Conservation (phyloP, 441 rosid genomes). For the Hura crepitans region DNA sequence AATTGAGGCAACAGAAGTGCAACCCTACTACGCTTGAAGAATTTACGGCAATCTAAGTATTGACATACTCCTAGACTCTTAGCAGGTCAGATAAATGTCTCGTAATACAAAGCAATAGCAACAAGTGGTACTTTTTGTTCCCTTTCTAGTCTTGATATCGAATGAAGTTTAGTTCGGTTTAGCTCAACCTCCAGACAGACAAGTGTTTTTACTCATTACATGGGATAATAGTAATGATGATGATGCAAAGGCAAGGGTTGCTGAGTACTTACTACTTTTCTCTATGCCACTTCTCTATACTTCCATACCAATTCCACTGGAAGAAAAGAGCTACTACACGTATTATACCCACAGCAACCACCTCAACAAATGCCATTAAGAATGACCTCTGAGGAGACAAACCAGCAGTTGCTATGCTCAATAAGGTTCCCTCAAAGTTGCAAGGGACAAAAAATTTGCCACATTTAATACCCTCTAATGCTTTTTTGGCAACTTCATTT, state of each 20-base stretch:
- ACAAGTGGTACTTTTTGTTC: neutral
- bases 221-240: neutral
- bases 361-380: conserved; percentile 74
- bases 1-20: neutral
- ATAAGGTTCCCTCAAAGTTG: conserved; percentile 63
- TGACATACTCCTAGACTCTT: neutral
- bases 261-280: conserved; percentile 28
- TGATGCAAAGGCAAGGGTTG: neutral
- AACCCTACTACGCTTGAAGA: neutral
- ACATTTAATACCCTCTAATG: conserved; percentile 66
- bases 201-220: neutral
- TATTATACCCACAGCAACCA: conserved; percentile 41
- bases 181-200: neutral
- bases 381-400: conserved; percentile 80
- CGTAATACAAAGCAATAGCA: neutral
- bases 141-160: neutral
- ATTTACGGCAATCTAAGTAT: neutral
- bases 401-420: conserved; percentile 72
- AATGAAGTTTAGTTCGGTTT: neutral
- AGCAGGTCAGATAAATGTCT: neutral
- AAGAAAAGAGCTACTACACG: conserved; percentile 57
- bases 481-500: conserved; percentile 67
- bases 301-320: conserved; percentile 80
- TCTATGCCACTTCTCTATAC: conserved; percentile 58
- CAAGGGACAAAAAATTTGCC: conserved; percentile 68